phyloP scores from a whole-genome alignment of 805 yeast genomes.

The Candida nemodendra region DNA sequence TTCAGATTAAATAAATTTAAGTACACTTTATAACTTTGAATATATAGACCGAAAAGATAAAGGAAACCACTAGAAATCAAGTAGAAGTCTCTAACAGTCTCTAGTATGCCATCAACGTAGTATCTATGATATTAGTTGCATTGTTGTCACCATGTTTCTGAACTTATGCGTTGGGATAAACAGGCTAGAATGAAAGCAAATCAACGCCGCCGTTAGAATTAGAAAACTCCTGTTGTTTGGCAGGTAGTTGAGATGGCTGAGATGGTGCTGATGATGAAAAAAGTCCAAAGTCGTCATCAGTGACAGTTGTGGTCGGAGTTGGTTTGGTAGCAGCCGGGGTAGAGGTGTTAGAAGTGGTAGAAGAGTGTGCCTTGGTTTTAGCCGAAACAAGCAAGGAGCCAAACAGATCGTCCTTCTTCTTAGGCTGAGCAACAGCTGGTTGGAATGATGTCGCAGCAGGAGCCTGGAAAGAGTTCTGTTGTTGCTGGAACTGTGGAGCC shows the following conservation, averaged over 20 bases:
- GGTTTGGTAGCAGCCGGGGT: slow-evolving; percentile 15
- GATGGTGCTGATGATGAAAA: slow-evolving; percentile 9
- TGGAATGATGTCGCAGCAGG: slow-evolving; percentile 12
- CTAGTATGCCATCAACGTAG: too few species aligned
- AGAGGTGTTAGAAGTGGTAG: slow-evolving; percentile 16
- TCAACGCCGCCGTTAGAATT: slow-evolving; percentile 42
- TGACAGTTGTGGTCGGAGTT: slow-evolving; percentile 4
- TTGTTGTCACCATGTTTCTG: too few species aligned
- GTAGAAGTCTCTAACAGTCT: too few species aligned
- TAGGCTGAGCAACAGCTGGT: slow-evolving; percentile 39
- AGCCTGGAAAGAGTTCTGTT: slow-evolving; percentile 10
- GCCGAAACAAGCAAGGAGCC: slow-evolving; percentile 69
- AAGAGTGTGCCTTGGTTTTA: slow-evolving; percentile 40
- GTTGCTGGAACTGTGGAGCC: slow-evolving; percentile 6
- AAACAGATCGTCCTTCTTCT: slow-evolving; percentile 61
- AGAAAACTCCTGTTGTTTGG: slow-evolving; percentile 2
- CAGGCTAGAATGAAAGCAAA: slow-evolving; percentile 43
- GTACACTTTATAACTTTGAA: too few species aligned
- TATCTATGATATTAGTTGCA: too few species aligned
- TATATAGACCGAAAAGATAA: too few species aligned
- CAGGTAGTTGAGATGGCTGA: slow-evolving; percentile 2
- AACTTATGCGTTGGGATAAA: too few species aligned
- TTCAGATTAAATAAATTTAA: too few species aligned
- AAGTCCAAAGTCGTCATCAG: slow-evolving; percentile 15
- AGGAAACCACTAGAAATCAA: too few species aligned